These are phyloP conservation scores for Anethum foeniculum DNA, from an alignment of 140 eudicot genomes.

Conservation along the genomic window DNA sequence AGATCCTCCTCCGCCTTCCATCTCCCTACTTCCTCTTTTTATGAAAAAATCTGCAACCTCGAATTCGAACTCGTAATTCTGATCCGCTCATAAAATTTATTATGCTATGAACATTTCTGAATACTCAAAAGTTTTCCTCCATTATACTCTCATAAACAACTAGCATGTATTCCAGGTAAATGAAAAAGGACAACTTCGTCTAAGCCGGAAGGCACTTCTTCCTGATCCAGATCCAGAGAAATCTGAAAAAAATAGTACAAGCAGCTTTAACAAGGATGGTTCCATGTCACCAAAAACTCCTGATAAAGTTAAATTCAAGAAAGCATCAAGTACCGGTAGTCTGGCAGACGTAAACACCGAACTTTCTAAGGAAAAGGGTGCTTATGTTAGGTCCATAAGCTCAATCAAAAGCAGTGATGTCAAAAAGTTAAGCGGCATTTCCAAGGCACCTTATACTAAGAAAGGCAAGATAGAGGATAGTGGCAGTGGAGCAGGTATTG, in stretches of 20 bases:
- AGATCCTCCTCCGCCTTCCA: background rate
- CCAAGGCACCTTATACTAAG: constrained; percentile 18
- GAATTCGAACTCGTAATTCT: background rate
- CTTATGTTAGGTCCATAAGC: background rate
- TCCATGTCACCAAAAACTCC: constrained; percentile 30
- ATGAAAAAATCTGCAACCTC: background rate
- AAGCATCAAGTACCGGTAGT: constrained; percentile 23
- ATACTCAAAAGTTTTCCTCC: background rate
- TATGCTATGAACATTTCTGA: background rate
- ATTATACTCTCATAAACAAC: background rate
- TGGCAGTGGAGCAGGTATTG: constrained; percentile 34
- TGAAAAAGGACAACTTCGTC: constrained; percentile 97
- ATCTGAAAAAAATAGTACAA: constrained; percentile 32
- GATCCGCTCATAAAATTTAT: background rate
- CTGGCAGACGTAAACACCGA: constrained; percentile 13
- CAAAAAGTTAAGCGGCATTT: constrained; percentile 27
- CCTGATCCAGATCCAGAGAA: constrained; percentile 58
- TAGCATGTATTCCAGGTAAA: constrained; percentile 47
- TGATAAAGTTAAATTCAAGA: constrained; percentile 40
- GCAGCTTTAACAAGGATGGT: constrained; percentile 33
- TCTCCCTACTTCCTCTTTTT: background rate
- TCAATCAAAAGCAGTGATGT: constrained; percentile 18
- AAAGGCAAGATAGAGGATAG: constrained; percentile 38
- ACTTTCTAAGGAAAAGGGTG: constrained; percentile 20
- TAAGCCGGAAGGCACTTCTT: constrained; percentile 85